Evolutionary conservation across 1,284 basidiomycete species (phyloP).

Genomic region (Microbotryum scabiosae): DNA sequence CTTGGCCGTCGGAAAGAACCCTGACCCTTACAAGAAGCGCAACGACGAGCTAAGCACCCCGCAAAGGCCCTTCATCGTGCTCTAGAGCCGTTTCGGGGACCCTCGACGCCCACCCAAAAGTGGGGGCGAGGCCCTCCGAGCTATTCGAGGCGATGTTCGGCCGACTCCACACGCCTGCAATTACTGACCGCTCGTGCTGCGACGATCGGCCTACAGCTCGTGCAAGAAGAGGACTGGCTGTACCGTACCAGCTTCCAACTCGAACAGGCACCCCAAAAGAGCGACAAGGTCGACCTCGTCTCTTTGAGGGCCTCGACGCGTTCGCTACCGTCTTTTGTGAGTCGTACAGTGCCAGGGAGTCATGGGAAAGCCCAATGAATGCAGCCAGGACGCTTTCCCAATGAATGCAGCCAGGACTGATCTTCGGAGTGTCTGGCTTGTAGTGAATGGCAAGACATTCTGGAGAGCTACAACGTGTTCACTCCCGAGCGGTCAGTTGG

Average conservation of each 20-base stretch:
- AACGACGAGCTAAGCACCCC: constrained; percentile 47
- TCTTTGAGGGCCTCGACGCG: constrained; percentile 83
- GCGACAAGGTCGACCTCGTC: constrained; percentile 58
- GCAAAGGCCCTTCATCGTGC: too few relatives aligned
- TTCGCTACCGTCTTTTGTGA: constrained; percentile 64
- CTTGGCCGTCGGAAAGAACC: constrained; percentile 58
- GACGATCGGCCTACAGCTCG: constrained; percentile 51
- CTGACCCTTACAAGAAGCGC: constrained; percentile 65
- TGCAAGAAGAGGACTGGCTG: constrained; percentile 77
- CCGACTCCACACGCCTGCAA: not conserved
- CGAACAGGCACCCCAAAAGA: constrained; percentile 46
- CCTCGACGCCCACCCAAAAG: not conserved
- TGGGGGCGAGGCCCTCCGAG: too few relatives aligned
- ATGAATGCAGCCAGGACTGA: not conserved
- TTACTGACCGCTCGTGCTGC: not conserved
- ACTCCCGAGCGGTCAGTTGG: constrained; percentile 5
- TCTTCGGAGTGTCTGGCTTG: not conserved
- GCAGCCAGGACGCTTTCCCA: not conserved
- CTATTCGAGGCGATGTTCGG: too few relatives aligned
- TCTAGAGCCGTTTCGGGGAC: not conserved
- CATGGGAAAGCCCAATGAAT: not conserved
- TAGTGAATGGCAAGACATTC: constrained; percentile 60
- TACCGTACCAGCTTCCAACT: constrained; percentile 62
- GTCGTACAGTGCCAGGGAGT: constrained; percentile 32
- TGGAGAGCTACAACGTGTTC: constrained; percentile 71